These are phyloP conservation scores for Oleoguttula mirabilis DNA, from an alignment of 495 filamentous ascomycete species.

Conservation along the genomic window DNA sequence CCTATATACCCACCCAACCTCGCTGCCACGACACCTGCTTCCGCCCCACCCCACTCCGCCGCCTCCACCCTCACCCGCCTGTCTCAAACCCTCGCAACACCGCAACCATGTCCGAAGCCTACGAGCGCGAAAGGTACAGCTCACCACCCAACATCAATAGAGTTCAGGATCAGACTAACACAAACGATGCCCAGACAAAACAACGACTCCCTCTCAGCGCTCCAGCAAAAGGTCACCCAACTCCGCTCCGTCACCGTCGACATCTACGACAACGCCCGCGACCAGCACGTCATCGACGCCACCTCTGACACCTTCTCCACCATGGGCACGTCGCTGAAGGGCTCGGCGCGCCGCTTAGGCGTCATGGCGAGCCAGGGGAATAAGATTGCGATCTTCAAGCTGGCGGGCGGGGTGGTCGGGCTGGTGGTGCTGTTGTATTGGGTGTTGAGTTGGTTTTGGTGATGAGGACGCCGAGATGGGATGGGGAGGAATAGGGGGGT, in stretches of 20 bases:
- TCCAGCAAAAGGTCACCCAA: conserved; percentile 78
- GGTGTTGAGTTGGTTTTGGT: conserved; percentile 25
- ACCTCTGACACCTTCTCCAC: conserved; percentile 58
- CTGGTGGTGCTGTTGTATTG: conserved; percentile 64
- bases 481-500: too few relatives aligned
- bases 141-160: too few relatives aligned
- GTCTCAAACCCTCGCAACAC: background rate
- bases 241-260: conserved; percentile 94
- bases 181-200: conserved; percentile 61
- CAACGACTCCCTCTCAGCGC: conserved; percentile 84
- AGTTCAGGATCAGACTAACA: too few relatives aligned
- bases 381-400: conserved; percentile 77
- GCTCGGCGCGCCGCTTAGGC: conserved; percentile 74
- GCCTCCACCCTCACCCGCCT: too few relatives aligned
- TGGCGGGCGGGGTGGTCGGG: conserved; percentile 73
- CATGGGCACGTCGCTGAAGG: conserved; percentile 59
- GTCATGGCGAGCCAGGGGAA: conserved; percentile 86
- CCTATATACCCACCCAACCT: too few relatives aligned
- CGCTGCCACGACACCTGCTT: too few relatives aligned
- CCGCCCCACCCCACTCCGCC: too few relatives aligned
- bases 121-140: conserved; percentile 71
- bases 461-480: conserved; percentile 2
- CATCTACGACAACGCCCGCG: conserved; percentile 88
- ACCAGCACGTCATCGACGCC: conserved; percentile 74
- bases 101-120: conserved; percentile 73